These are phyloP conservation scores for Nicotiana benthamiana DNA, from an alignment of 257 asterid species.

Conservation along the genomic window DNA sequence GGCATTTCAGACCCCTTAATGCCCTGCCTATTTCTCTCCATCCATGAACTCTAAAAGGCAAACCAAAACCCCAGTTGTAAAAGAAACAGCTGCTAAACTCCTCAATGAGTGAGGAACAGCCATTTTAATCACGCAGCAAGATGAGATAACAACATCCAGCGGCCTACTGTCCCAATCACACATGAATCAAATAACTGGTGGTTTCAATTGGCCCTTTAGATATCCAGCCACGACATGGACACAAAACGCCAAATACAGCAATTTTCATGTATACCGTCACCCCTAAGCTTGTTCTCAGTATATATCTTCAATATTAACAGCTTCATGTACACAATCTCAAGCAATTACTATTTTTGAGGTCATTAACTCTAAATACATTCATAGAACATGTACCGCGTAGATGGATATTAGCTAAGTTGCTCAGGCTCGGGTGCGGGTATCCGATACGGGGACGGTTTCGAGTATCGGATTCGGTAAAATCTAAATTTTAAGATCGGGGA, in stretches of 20 bases:
- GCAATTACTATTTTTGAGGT: background rate
- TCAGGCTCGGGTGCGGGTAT: no score
- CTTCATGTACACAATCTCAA: background rate
- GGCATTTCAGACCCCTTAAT: background rate
- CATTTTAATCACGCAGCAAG: background rate
- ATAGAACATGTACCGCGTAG: background rate
- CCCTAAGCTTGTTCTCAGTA: background rate
- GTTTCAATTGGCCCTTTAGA: background rate
- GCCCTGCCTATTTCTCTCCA: background rate
- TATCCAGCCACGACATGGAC: background rate
- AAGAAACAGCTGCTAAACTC: background rate
- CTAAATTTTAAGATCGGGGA: no score
- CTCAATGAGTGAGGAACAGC: background rate
- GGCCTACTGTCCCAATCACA: background rate
- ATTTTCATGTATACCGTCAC: background rate
- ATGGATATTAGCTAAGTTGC: background rate
- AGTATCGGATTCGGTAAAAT: no score
- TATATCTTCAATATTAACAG: background rate
- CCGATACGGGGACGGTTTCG: no score
- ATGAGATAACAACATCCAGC: background rate
- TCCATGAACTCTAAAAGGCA: background rate
- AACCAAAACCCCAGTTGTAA: background rate
- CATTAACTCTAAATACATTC: background rate
- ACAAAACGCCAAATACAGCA: background rate
- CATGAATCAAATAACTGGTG: background rate